phyloP scores from a whole-genome alignment of 2,329 filamentous ascomycete genomes.

The Ophiostoma populinum region DNA sequence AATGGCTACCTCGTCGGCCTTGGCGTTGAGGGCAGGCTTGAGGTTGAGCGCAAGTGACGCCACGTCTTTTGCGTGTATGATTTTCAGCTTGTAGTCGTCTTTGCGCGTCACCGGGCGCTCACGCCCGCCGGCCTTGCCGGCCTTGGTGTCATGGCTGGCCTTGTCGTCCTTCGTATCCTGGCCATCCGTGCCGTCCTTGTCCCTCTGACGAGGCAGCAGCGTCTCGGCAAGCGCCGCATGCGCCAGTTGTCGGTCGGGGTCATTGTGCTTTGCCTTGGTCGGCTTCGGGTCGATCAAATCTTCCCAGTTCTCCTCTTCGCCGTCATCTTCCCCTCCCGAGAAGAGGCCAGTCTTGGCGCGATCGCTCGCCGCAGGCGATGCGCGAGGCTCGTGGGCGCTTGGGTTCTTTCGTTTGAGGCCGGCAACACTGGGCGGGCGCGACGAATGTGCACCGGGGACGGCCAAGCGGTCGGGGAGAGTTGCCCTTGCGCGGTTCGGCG shows the following conservation, averaged over 20 bases:
- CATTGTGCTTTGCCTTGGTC: conserved; percentile 20
- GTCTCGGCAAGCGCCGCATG: conserved; percentile 27
- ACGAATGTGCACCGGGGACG: too few species aligned
- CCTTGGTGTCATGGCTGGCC: not conserved
- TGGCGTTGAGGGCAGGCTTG: conserved; percentile 30
- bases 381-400: conserved; percentile 12
- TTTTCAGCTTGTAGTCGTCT: conserved; percentile 24
- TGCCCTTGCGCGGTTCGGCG: not conserved
- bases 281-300: conserved; percentile 28
- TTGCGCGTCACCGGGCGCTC: conserved; percentile 11
- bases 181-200: conserved; percentile 15
- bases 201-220: not conserved
- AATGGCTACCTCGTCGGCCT: conserved; percentile 38
- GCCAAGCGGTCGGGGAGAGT: not conserved
- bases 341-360: conserved; percentile 31
- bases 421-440: too few species aligned
- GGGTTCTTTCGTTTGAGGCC: too few species aligned
- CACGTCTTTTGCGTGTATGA: conserved; percentile 43
- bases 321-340: conserved; percentile 29
- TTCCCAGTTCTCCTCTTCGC: conserved; percentile 31
- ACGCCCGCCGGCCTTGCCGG: not conserved
- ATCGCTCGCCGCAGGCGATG: conserved; percentile 31
- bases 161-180: conserved; percentile 13
- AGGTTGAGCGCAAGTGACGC: conserved; percentile 33
- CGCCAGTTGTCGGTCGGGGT: conserved; percentile 22